Base-by-base conservation (phyloP, 495 filamentous ascomycete species). In the Margaritispora aquatica region DNA sequence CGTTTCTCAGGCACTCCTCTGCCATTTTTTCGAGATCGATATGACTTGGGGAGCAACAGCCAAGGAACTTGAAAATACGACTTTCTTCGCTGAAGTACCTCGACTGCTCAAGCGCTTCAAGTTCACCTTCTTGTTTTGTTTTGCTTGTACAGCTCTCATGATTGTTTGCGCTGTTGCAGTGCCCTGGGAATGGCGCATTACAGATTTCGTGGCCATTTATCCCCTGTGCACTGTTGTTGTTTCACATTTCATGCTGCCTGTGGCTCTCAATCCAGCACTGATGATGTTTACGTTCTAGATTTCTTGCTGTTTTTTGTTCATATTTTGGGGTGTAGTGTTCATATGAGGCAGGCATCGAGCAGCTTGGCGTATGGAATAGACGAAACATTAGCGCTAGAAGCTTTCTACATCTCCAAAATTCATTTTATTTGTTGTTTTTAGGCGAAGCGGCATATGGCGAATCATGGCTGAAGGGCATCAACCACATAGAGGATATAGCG, bases 211-310 rank as follows among this genome's bases (percentile, higher is more conserved):
- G 22, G 77, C 84, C 23, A 81, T 87, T 57, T 84, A 74, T 69
- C 84, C 84, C 22, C 66, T 87, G 20, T 70, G 68, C 20, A 76
- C 73, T 20, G 68, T 84, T n/a, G 68, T 84, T 15, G 68, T 75
- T 24, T 70, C 71, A 17, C 84, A 88, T 63, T 80, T 84, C 66
- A 64, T 84, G 36, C 64, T 87, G 41, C 84, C 84, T 3, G 76
- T 88, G 50, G 76, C 73, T 52, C 68, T 88, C 41, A 88, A 88
- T 54, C 84, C 84, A 15, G 78, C 79, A 23, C 66, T 88, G 68
- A 87, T 88, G 84, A 74, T 82, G 64, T 86, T 86, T 65, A 84
- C 82, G 22, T 87, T 78, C 79, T 85, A 73, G 20, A 48, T 7
- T 15, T 2, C 10, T n/a, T n/a, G 17, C 38, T 2, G 17, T n/a